Evolutionary conservation across 768 basidiomycete genomes (phyloP).

Genomic region (Boletus rubroflammeus): DNA sequence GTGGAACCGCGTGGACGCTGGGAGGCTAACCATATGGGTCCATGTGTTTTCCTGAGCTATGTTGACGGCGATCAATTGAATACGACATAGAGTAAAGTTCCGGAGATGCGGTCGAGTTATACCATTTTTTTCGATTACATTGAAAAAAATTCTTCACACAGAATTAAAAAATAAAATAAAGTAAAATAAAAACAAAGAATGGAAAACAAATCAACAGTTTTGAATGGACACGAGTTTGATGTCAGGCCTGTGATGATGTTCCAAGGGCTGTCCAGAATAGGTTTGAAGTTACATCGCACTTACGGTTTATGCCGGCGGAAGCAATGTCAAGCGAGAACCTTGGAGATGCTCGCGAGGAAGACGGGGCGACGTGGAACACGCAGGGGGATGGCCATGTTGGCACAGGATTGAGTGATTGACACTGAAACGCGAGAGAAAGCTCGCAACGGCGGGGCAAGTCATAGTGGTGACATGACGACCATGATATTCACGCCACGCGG

Average conservation of each 20-base stretch:
- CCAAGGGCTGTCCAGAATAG: slow-evolving; percentile 11
- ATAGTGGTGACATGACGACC: slow-evolving; percentile 12
- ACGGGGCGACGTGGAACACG: not conserved
- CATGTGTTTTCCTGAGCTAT: slow-evolving; percentile 29
- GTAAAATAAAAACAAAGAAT: slow-evolving; percentile 19
- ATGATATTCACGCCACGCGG: slow-evolving; percentile 17
- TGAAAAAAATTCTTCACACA: slow-evolving; percentile 20
- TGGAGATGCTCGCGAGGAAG: slow-evolving; percentile 5
- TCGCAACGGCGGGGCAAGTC: slow-evolving; percentile 19
- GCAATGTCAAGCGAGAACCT: slow-evolving; percentile 7
- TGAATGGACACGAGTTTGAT: slow-evolving; percentile 1
- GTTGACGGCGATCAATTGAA: slow-evolving; percentile 36
- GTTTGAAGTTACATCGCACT: slow-evolving; percentile 4
- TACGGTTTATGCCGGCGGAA: slow-evolving; percentile 12
- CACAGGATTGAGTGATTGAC: slow-evolving; percentile 7
- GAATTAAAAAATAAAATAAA: slow-evolving; percentile 13
- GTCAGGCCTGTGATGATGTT: slow-evolving; percentile 5
- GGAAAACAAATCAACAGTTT: slow-evolving; percentile 9
- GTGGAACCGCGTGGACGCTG: slow-evolving; percentile 25
- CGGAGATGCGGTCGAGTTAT: slow-evolving; percentile 17
- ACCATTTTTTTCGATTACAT: slow-evolving; percentile 2
- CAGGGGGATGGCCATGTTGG: not conserved
- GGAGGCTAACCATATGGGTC: slow-evolving; percentile 30
- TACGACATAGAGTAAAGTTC: slow-evolving; percentile 32
- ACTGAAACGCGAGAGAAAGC: slow-evolving; percentile 23